Conservation (phyloP, 2,329 filamentous ascomycete genomes). For the Bipolaris sorokiniana region DNA sequence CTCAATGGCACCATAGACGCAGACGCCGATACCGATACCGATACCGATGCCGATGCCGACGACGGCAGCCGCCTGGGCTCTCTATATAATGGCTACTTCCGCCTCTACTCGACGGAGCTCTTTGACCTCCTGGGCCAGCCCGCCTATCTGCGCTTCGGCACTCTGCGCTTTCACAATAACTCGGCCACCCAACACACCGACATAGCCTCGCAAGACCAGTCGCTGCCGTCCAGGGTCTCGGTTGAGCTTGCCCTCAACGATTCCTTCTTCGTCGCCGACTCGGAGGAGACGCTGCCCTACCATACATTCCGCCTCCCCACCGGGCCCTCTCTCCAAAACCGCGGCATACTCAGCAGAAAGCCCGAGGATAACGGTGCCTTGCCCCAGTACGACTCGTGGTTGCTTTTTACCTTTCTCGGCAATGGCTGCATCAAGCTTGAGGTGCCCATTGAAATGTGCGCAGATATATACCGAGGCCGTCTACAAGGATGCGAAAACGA, state of each 20-base stretch:
- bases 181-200: conserved; percentile 7
- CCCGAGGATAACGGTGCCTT: conserved; percentile 39
- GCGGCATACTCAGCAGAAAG: conserved; percentile 42
- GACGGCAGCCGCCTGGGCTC: conserved; percentile 24
- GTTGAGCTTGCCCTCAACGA: conserved; percentile 43
- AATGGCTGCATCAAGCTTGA: conserved; percentile 46
- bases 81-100: conserved; percentile 45
- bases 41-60: conserved; percentile 12
- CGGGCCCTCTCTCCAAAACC: conserved; percentile 41
- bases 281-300: conserved; percentile 44
- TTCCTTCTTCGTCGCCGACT: conserved; percentile 45
- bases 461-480: conserved; percentile 41
- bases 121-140: conserved; percentile 46
- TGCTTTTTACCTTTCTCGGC: conserved; percentile 47
- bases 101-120: conserved; percentile 45
- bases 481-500: conserved; percentile 42
- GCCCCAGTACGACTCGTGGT: conserved; percentile 46
- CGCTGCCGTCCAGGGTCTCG: conserved; percentile 22
- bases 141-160: conserved; percentile 44
- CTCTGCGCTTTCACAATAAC: conserved; percentile 42
- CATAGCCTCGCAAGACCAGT: not conserved
- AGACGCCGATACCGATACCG: conserved; percentile 3
- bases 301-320: conserved; percentile 43
- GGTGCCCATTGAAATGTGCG: conserved; percentile 47
- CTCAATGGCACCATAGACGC: conserved; percentile 3